phyloP scores from a whole-genome alignment of 352 stramenopile species.

The Globisporangium echinulatum region DNA sequence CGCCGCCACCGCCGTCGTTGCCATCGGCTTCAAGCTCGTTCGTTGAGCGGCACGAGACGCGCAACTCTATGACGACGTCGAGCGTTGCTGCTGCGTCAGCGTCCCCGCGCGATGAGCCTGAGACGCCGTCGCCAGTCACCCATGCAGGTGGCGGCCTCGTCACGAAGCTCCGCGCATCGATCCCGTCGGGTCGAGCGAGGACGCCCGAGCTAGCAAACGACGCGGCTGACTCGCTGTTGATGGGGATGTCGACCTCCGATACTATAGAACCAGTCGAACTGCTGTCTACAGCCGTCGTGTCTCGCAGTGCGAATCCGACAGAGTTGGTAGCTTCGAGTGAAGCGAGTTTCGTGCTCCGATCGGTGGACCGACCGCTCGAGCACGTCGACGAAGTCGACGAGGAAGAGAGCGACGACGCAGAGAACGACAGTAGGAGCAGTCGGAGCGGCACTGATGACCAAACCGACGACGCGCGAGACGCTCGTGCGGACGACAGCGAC shows the following conservation, averaged over 20 bases:
- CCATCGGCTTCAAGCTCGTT: too few species aligned
- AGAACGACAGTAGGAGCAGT: background rate
- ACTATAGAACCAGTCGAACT: background rate
- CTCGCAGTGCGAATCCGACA: background rate
- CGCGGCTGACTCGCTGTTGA: too few species aligned
- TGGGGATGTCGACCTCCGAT: too few species aligned
- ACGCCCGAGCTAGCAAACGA: background rate
- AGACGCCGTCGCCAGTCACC: slow-evolving; percentile 3
- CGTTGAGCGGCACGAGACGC: background rate
- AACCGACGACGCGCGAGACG: background rate
- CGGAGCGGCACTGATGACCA: background rate
- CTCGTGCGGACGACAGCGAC: background rate
- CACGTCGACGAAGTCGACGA: slow-evolving; percentile 14
- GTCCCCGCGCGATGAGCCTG: background rate
- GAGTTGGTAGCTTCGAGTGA: background rate
- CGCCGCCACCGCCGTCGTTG: background rate
- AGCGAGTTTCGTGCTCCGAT: too few species aligned
- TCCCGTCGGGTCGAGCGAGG: slow-evolving; percentile 32
- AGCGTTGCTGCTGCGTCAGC: background rate
- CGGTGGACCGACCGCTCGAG: slow-evolving; percentile 7
- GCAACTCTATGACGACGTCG: too few species aligned
- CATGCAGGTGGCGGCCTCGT: slow-evolving; percentile 31
- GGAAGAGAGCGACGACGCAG: background rate
- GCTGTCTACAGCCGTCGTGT: background rate
- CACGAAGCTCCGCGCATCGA: slow-evolving; percentile 37